Base-by-base conservation (phyloP, 768 basidiomycete species). In the Termitomyces sp. region DNA sequence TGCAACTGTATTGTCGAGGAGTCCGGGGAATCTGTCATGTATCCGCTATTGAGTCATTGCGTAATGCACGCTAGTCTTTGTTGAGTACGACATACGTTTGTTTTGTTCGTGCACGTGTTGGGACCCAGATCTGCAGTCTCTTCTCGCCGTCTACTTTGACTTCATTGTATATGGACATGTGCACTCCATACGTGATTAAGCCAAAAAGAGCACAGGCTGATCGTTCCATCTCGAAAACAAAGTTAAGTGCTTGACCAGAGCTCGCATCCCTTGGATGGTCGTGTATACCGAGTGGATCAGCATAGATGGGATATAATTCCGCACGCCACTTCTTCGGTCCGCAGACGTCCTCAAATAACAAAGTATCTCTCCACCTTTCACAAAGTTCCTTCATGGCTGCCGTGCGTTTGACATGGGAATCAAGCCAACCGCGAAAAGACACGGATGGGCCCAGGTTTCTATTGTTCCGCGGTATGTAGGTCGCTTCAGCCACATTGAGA, bases 201-300 rank as follows among this genome's bases (percentile, higher is more conserved):
- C 96, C 95, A 66, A 98, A 98, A 36, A 98, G 74, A 0, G 89
- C 82, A 69, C 91, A 93, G 2, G 93, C 94, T 1, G 91, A 80
- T 42, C 96, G 82, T 71, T 98, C 97, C 81, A 98, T 83, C 69
- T 86, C 82, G 71, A 98, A 97, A 22, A 83, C 91, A 58, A 81
- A 90, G 69, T 93, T 91, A 18, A 77, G 62, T 16, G 63, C 60
- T 39, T 72, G 68, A 16, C 68, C 71, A 37, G 70, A 70, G 5
- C 67, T 71, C 27, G 67, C 72, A 33, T 73, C 55, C 34, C 66
- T 63, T 55, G 77, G 78, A 67, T 81, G 70, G 59, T 86, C 81
- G 64, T 80, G 80, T 33, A 68, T 66, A 9, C 85, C 85, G 65
- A 91, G 86, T 1, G 91, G 89, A 63, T 86, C 79, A 13, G 77